Evolutionary conservation across 2,329 filamentous ascomycete genomes (phyloP), one percentile per base, ranked within the genome.

Genomic region (Aspergillus neoniger): DNA sequence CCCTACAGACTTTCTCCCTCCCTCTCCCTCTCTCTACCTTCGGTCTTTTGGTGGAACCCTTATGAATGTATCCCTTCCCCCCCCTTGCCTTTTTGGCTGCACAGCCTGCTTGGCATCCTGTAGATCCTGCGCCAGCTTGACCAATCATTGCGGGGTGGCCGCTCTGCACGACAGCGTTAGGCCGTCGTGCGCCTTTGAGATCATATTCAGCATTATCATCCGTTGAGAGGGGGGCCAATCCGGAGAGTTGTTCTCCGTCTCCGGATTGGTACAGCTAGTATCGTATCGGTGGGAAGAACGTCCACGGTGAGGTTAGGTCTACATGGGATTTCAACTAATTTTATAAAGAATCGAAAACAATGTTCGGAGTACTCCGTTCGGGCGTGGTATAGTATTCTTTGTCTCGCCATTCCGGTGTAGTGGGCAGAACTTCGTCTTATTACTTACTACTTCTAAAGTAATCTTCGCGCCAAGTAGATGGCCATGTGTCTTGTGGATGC

Each of bases 41-140:
- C 5, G 12, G 32, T 36, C 32, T 36, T 36, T 5, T 14, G 32
- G 32, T 36, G 32, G 32, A 36, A 36, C 32, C 41, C 41, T 44
- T 19, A 44, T 21, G 25, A 30, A 49, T 49, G 47, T 28, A 30
- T 49, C 23, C 23, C 47, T 49, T 49, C 3, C 47, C 47, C 14
- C 15, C 9, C 25, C 49, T 28, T 44, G 53, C 63, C 63, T 65
- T 63, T 63, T 47, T 53, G 28, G 58, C 57, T 62, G 63, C 63
- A 65, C 63, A 61, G 62, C 55, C 57, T 60, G 58, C 63, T 65
- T 65, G 63, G 62, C 63, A 49, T 62, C 56, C 59, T 55, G 63
- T 56, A 65, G 62, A 65, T 65, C 63, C 60, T 60, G 58, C 47
- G 30, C 23, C 12, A 17, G 28, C 21, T 41, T 28, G 30, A 32